phyloP scores from a whole-genome alignment of 2,329 filamentous ascomycete genomes.

The Alternaria gansuensis region DNA sequence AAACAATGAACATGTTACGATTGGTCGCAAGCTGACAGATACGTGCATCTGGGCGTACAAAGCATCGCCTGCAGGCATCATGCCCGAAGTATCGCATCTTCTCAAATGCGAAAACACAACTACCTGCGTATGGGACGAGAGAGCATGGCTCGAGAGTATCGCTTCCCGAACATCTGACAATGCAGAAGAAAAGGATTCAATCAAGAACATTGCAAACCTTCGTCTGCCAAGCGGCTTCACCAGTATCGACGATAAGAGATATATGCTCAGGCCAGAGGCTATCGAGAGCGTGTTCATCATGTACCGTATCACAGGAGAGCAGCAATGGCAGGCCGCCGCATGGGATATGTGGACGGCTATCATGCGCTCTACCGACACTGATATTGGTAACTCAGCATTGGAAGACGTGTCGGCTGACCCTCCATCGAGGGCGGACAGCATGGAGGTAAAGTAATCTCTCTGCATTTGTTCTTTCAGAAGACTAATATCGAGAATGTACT shows the following conservation, averaged over 20 bases:
- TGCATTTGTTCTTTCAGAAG: not conserved
- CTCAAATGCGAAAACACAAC: constrained; percentile 57
- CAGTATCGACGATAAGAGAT: constrained; percentile 55
- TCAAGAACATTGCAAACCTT: constrained; percentile 51
- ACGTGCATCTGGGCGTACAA: constrained; percentile 71
- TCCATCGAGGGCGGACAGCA: constrained; percentile 54
- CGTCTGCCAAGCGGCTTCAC: constrained; percentile 58
- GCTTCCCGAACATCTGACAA: constrained; percentile 32
- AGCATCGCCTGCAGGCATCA: constrained; percentile 65
- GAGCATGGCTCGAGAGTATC: constrained; percentile 58
- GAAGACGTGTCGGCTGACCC: constrained; percentile 53
- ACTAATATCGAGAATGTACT: constrained; percentile 9
- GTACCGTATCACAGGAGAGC: constrained; percentile 67
- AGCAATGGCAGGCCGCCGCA: constrained; percentile 55
- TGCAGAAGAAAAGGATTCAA: constrained; percentile 39
- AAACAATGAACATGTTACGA: constrained; percentile 62
- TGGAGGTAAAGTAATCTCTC: constrained; percentile 51
- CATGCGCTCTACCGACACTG: constrained; percentile 54
- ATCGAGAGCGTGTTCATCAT: constrained; percentile 70
- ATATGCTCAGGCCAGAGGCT: constrained; percentile 64
- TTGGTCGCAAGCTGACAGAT: constrained; percentile 66
- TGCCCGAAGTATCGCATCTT: constrained; percentile 67
- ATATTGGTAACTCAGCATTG: constrained; percentile 58
- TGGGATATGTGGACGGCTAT: constrained; percentile 63
- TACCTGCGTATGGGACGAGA: constrained; percentile 64